Evolutionary conservation across 345 rosid species (phyloP).

Genomic region (Citrus sp.): DNA sequence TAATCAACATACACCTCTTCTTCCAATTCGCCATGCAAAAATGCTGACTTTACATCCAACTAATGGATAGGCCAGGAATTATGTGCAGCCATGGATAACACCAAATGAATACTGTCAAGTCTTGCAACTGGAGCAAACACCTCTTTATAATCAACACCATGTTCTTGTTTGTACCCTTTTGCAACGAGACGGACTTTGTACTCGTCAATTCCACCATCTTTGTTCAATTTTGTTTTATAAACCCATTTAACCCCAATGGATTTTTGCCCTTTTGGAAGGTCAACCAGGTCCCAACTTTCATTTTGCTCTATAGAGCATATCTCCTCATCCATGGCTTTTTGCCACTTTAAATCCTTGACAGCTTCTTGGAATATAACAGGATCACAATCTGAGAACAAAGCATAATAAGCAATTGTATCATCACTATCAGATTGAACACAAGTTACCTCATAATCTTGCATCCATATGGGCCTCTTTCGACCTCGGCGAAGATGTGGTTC

Average conservation of each 20-base stretch:
- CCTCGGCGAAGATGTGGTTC: too few species aligned
- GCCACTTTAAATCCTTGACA: neutral
- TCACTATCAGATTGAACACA: neutral
- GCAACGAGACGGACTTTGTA: neutral
- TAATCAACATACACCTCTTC: neutral
- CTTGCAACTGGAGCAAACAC: neutral
- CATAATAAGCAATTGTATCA: neutral
- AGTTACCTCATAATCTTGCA: neutral
- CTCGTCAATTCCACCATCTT: neutral
- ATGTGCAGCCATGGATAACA: neutral
- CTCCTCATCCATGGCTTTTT: neutral
- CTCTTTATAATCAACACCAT: neutral
- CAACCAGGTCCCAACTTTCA: neutral
- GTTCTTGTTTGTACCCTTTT: neutral
- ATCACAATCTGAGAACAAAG: neutral
- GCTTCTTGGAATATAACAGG: neutral
- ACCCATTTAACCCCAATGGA: neutral
- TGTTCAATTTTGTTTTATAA: neutral
- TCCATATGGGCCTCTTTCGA: neutral
- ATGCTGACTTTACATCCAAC: constrained; percentile 1
- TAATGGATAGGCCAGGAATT: neutral
- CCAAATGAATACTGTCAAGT: too few species aligned
- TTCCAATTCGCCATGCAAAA: neutral
- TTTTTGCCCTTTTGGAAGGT: neutral
- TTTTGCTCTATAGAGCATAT: neutral